These are phyloP conservation scores for Citrus sinensis DNA, from an alignment of 345 rosid genomes.

Conservation along the genomic window DNA sequence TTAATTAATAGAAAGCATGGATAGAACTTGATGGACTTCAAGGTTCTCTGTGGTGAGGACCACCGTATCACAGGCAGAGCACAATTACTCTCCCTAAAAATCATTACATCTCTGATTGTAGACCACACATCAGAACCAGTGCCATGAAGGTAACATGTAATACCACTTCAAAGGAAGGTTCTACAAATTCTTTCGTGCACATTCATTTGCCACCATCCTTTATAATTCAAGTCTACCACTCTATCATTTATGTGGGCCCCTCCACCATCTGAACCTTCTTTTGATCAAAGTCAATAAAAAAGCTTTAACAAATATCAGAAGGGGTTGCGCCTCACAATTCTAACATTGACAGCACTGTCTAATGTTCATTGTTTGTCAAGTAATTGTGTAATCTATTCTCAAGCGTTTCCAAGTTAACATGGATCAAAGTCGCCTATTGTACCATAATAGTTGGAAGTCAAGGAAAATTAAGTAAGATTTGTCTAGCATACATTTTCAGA, in stretches of 20 bases:
- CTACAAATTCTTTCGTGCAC: background rate
- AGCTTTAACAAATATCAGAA: background rate
- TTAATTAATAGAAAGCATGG: background rate
- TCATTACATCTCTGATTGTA: background rate
- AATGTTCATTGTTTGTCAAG: background rate
- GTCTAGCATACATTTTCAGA: background rate
- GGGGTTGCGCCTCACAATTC: background rate
- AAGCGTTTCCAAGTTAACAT: background rate
- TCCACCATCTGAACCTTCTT: constrained; percentile 7
- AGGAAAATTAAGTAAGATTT: background rate
- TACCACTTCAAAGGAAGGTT: background rate
- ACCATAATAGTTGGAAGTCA: background rate
- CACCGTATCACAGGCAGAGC: background rate
- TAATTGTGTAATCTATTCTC: background rate
- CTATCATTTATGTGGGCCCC: constrained; percentile 4
- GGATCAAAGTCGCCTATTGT: background rate
- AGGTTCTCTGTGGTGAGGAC: background rate
- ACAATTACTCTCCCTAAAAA: background rate
- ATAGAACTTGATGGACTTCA: background rate
- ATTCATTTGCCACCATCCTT: constrained; percentile 6
- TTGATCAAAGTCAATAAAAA: background rate
- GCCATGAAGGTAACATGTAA: background rate
- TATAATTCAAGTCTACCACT: background rate
- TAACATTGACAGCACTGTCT: background rate
- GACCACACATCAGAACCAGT: background rate